Conservation (phyloP, 306 rosid genomes). For the Cicer bijugum region DNA sequence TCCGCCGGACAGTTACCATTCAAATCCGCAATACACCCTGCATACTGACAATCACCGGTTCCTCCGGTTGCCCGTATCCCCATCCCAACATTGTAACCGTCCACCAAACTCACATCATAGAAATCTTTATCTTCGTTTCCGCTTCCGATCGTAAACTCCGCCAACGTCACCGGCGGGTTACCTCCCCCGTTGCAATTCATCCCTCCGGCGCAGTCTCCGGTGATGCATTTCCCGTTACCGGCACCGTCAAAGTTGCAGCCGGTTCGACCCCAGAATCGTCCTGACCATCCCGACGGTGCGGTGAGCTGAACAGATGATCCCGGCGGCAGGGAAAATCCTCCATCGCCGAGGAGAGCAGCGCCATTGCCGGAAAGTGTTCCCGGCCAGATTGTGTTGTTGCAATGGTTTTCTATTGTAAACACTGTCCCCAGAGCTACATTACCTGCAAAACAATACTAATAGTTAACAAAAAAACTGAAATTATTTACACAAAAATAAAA, state of each 20-base stretch:
- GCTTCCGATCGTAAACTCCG: conserved; percentile 63
- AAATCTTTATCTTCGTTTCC: conserved; percentile 55
- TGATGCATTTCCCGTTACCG: conserved; percentile 64
- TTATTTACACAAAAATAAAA: no score
- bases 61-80: conserved; percentile 73
- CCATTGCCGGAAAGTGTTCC: conserved; percentile 81
- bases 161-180: conserved; percentile 69
- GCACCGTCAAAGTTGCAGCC: conserved; percentile 65
- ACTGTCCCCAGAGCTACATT: conserved; percentile 51
- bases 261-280: conserved; percentile 88
- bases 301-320: conserved; percentile 52
- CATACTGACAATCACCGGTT: conserved; percentile 82
- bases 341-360: conserved; percentile 59
- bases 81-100: conserved; percentile 90
- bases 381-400: conserved; percentile 75
- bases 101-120: conserved; percentile 87
- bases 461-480: background rate
- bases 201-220: conserved; percentile 68
- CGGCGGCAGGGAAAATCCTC: conserved; percentile 59
- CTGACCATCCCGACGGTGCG: conserved; percentile 84
- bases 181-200: conserved; percentile 67
- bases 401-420: conserved; percentile 66
- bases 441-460: conserved; percentile 47
- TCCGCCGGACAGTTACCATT: conserved; percentile 68
- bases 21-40: conserved; percentile 77